Evolutionary conservation across 495 filamentous ascomycete genomes (phyloP).

Genomic region (Terfezia boudieri): DNA sequence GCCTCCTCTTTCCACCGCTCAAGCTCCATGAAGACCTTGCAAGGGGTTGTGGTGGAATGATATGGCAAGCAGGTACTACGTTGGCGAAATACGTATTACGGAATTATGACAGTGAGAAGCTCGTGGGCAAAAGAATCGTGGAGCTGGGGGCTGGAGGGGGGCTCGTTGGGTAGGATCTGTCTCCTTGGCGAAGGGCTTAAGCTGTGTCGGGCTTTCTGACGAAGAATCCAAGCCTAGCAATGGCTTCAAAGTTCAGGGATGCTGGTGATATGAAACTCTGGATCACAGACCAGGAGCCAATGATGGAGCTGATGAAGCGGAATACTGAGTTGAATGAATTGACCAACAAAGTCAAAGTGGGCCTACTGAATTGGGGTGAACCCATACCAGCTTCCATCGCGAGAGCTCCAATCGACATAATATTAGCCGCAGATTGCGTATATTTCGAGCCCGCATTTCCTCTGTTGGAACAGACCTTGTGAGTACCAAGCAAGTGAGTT

Average conservation of each 20-base stretch:
- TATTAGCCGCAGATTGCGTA: slow-evolving; percentile 88
- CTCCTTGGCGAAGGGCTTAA: not conserved
- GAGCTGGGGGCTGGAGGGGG: slow-evolving; percentile 87
- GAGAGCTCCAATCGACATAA: slow-evolving; percentile 39
- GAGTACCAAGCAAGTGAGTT: slow-evolving; percentile 30
- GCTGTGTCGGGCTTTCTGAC: slow-evolving; percentile 4
- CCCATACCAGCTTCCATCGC: slow-evolving; percentile 27
- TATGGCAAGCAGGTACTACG: slow-evolving; percentile 87
- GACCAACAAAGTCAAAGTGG: slow-evolving; percentile 32
- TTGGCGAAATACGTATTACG: slow-evolving; percentile 63
- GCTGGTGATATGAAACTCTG: slow-evolving; percentile 30
- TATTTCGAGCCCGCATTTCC: slow-evolving; percentile 95
- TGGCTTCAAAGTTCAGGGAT: slow-evolving; percentile 33
- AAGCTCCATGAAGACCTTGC: slow-evolving; percentile 61
- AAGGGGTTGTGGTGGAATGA: slow-evolving; percentile 71
- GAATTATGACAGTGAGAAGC: slow-evolving; percentile 3
- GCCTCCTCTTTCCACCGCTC: slow-evolving; percentile 44
- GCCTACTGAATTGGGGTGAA: slow-evolving; percentile 52
- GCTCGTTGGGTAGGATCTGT: slow-evolving; percentile 38
- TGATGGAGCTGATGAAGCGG: slow-evolving; percentile 58
- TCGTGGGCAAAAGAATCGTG: slow-evolving; percentile 33
- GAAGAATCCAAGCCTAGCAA: slow-evolving; percentile 28
- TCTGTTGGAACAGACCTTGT: slow-evolving; percentile 56
- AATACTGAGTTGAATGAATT: slow-evolving; percentile 66
- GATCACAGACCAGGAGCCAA: slow-evolving; percentile 69